Conservation (phyloP, 2,329 filamentous ascomycete genomes). For the Pseudonectria foliicola region DNA sequence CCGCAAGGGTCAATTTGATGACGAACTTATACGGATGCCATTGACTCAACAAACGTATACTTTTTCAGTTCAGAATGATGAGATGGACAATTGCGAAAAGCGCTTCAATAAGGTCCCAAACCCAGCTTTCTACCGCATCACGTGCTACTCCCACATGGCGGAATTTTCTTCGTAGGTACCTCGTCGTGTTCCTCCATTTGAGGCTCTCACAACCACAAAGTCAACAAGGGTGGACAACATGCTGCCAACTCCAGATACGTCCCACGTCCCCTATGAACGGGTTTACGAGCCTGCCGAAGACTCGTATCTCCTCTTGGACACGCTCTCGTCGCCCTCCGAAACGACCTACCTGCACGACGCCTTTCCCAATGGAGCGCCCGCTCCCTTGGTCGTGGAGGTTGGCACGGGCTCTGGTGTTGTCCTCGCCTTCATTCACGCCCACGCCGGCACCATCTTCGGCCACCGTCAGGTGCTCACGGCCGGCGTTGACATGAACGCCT, state of each 20-base stretch:
- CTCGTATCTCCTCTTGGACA: constrained; percentile 89
- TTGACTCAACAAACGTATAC: not conserved
- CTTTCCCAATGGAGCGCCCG: constrained; percentile 42
- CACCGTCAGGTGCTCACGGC: constrained; percentile 62
- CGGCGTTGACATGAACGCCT: constrained; percentile 76
- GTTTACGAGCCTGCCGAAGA: constrained; percentile 96
- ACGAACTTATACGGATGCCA: too few relatives aligned
- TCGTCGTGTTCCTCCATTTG: constrained; percentile 15
- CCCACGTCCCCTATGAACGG: constrained; percentile 79
- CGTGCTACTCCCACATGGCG: constrained; percentile 14
- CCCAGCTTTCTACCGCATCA: constrained; percentile 7
- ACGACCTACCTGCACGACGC: constrained; percentile 57
- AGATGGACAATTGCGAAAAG: too few relatives aligned
- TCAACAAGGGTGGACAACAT: constrained; percentile 38
- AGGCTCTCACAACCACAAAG: constrained; percentile 1
- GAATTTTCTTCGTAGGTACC: constrained; percentile 4
- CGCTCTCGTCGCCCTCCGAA: constrained; percentile 67
- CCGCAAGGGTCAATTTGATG: too few relatives aligned
- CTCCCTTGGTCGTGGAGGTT: constrained; percentile 70
- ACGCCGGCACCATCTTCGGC: constrained; percentile 66
- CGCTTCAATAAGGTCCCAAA: too few relatives aligned
- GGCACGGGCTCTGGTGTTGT: constrained; percentile 91
- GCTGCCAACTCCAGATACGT: constrained; percentile 90
- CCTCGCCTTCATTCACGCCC: constrained; percentile 77
- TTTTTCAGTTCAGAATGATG: not conserved